Evolutionary conservation across 2,329 filamentous ascomycete genomes (phyloP).

Genomic region (Trichoderma koningiopsis): DNA sequence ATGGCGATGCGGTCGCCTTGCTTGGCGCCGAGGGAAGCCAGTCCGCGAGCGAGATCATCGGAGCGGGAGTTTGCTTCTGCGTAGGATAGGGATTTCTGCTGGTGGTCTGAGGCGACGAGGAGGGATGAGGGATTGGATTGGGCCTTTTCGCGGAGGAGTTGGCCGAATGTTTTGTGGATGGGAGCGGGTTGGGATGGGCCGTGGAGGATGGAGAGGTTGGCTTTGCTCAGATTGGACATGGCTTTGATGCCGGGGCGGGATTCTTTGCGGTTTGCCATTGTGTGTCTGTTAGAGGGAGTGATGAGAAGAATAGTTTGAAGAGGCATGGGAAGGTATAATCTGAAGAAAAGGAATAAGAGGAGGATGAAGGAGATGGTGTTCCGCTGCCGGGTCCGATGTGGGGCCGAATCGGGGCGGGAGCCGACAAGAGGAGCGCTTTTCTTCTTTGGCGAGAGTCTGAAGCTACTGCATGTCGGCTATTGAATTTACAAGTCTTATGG

Average conservation of each 20-base stretch:
- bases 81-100: slow-evolving; percentile 4
- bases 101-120: slow-evolving; percentile 9
- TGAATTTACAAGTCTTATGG: rapidly evolving
- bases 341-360: neutral
- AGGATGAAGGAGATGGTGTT: neutral
- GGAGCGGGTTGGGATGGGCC: slow-evolving; percentile 1
- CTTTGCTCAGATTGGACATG: neutral
- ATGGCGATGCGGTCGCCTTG: slow-evolving; percentile 12
- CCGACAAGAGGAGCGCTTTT: neutral
- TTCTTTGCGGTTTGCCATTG: neutral
- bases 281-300: no score
- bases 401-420: slow-evolving; percentile 2
- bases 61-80: neutral
- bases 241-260: neutral
- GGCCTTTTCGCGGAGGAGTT: slow-evolving; percentile 3
- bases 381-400: slow-evolving; percentile 7
- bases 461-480: neutral
- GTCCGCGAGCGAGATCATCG: slow-evolving; percentile 9
- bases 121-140: neutral
- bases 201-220: slow-evolving; percentile 16
- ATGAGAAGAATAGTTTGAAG: no score
- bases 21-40: neutral
- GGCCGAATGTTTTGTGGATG: neutral
- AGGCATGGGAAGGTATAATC: neutral
- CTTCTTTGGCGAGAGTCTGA: neutral